phyloP scores from a whole-genome alignment of 1,139 yeast genomes.

The Spathaspora sp. region DNA sequence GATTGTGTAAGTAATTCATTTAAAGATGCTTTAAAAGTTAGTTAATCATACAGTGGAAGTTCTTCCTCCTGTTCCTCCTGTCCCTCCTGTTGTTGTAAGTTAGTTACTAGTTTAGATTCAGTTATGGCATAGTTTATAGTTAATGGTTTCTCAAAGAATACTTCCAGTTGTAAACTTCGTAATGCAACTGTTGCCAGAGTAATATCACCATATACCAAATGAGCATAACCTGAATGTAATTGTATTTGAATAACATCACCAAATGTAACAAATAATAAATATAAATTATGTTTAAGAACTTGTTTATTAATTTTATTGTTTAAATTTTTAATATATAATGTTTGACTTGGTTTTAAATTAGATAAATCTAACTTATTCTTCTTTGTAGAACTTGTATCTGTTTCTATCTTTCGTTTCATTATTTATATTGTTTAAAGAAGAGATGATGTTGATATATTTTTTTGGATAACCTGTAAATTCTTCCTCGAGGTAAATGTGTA shows the following conservation, averaged over 20 bases:
- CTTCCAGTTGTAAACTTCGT: constrained; percentile 45
- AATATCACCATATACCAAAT: constrained; percentile 53
- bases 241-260: constrained; percentile 67
- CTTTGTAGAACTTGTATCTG: constrained; percentile 3
- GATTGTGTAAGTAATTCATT: constrained; percentile 74
- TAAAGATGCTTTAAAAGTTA: constrained; percentile 45
- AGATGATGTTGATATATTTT: not conserved
- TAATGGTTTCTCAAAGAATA: constrained; percentile 58
- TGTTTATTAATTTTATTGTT: constrained; percentile 57
- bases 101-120: constrained; percentile 28
- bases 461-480: not conserved
- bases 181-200: constrained; percentile 56
- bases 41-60: constrained; percentile 4
- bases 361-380: constrained; percentile 11
- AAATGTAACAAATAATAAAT: constrained; percentile 61
- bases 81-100: constrained; percentile 5
- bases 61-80: constrained; percentile 8
- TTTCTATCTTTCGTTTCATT: not conserved
- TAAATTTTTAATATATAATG: constrained; percentile 65
- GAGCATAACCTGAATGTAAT: constrained; percentile 73
- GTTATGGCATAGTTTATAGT: constrained; percentile 46
- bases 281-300: constrained; percentile 53
- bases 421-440: constrained; percentile 2
- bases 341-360: constrained; percentile 28
- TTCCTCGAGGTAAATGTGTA: not conserved